A percentile compares a stretch with the other conserved stretches of the same genome.
Conservation (phyloP, 2,329 filamentous ascomycete species). For the Aspergillus novofumigatus region DNA sequence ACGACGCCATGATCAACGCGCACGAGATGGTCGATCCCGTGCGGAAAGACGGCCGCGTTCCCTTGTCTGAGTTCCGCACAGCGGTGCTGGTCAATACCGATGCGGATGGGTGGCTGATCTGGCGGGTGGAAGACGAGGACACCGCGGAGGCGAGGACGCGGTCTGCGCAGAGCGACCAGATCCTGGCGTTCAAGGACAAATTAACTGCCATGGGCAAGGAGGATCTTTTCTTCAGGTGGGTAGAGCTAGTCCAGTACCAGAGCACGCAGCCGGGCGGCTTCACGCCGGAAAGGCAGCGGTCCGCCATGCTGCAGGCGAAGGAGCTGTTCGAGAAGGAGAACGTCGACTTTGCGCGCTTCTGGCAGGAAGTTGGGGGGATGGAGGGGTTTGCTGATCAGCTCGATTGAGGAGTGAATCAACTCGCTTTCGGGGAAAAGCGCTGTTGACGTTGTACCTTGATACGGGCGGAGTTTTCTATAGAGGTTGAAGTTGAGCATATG, state of each 20-base stretch:
- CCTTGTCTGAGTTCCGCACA: slow-evolving; percentile 65
- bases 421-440: no score
- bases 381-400: slow-evolving; percentile 50
- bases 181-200: slow-evolving; percentile 74
- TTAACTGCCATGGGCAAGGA: slow-evolving; percentile 76
- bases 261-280: slow-evolving; percentile 75
- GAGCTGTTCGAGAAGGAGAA: slow-evolving; percentile 69
- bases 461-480: not conserved
- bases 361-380: slow-evolving; percentile 65
- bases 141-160: slow-evolving; percentile 37
- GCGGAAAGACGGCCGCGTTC: slow-evolving; percentile 31
- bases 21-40: slow-evolving; percentile 60
- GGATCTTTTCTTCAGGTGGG: slow-evolving; percentile 84
- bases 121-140: slow-evolving; percentile 55
- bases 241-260: slow-evolving; percentile 88
- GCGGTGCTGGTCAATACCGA: slow-evolving; percentile 66
- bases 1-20: slow-evolving; percentile 71
- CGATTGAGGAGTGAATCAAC: no score
- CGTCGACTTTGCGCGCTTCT: slow-evolving; percentile 79
- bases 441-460: not conserved
- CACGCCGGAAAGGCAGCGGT: slow-evolving; percentile 66
- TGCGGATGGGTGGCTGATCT: slow-evolving; percentile 66
- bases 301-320: slow-evolving; percentile 69
- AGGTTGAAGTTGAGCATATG: not conserved
- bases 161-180: slow-evolving; percentile 55